A percentile compares a stretch with the other conserved stretches of the same genome.
phyloP scores from a whole-genome alignment of 441 rosid species.

The Biscutella laevigata region DNA sequence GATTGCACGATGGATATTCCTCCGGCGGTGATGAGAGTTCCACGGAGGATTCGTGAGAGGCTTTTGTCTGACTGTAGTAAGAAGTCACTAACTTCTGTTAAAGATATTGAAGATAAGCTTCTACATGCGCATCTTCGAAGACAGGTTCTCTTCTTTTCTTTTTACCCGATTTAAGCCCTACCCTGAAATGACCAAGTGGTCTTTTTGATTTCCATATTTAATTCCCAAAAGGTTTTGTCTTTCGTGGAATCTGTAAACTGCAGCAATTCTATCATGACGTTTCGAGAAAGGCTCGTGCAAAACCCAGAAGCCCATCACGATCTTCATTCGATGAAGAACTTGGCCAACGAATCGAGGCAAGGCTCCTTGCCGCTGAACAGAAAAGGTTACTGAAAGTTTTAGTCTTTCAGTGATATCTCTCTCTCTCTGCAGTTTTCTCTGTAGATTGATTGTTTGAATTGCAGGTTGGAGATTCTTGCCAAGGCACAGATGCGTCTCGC shows the following conservation, averaged over 20 bases:
- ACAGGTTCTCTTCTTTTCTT: constrained; percentile 38
- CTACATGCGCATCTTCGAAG: constrained; percentile 80
- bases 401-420: neutral
- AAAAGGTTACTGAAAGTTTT: constrained; percentile 47
- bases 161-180: neutral
- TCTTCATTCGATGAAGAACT: constrained; percentile 53
- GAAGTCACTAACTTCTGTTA: constrained; percentile 45
- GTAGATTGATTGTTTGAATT: constrained; percentile 5
- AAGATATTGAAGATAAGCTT: constrained; percentile 84
- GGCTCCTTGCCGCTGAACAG: constrained; percentile 86
- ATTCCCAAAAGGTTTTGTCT: neutral
- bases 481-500: constrained; percentile 80
- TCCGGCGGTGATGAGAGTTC: constrained; percentile 36
- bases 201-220: constrained; percentile 3
- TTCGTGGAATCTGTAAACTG: neutral
- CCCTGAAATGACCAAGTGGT: neutral
- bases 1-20: constrained; percentile 39
- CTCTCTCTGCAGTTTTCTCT: neutral
- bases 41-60: constrained; percentile 59
- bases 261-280: constrained; percentile 85
- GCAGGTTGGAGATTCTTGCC: constrained; percentile 69
- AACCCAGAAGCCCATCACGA: constrained; percentile 69
- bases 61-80: constrained; percentile 40
- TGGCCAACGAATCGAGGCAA: constrained; percentile 82
- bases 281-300: constrained; percentile 80